These are phyloP conservation scores for Camillea tinctor DNA, from an alignment of 2,329 filamentous ascomycete species.

Conservation along the genomic window DNA sequence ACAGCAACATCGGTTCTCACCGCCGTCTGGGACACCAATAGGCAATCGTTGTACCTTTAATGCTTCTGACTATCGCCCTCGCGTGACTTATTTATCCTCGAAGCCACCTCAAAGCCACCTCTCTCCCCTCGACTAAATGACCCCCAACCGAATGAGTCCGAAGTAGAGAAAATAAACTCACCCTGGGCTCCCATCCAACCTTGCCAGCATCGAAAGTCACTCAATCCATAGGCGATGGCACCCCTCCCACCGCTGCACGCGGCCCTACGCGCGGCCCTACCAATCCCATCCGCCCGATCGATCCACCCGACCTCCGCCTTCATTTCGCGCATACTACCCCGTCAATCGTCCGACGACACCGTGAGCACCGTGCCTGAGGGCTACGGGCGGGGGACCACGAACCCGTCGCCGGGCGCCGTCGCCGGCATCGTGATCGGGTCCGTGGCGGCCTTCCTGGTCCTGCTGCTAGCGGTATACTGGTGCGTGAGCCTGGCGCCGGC, in stretches of 20 bases:
- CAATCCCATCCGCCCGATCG: constrained; percentile 8
- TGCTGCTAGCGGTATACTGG: constrained; percentile 30
- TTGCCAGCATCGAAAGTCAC: background rate
- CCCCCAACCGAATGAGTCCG: background rate
- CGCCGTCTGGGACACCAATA: background rate
- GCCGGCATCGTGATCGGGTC: constrained; percentile 38
- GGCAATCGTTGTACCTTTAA: background rate
- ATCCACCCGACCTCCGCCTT: constrained; percentile 9
- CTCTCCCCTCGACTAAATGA: background rate
- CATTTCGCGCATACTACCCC: constrained; percentile 12
- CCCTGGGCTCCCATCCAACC: background rate
- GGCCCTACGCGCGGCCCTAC: constrained; percentile 15
- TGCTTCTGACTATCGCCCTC: background rate
- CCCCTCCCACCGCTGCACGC: constrained; percentile 14
- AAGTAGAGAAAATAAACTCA: background rate
- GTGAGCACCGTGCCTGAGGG: constrained; percentile 40
- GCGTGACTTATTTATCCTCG: background rate
- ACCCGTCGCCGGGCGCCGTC: constrained; percentile 34
- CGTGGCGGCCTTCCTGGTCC: constrained; percentile 40
- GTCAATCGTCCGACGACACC: constrained; percentile 23
- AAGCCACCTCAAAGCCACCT: background rate
- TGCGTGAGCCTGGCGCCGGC: constrained; percentile 35
- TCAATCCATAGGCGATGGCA: constrained; percentile 18
- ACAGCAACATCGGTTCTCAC: background rate
- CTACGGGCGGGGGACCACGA: constrained; percentile 43